Evolutionary conservation across 2,329 filamentous ascomycete species (phyloP).

Genomic region (Monosporascus ibericus): DNA sequence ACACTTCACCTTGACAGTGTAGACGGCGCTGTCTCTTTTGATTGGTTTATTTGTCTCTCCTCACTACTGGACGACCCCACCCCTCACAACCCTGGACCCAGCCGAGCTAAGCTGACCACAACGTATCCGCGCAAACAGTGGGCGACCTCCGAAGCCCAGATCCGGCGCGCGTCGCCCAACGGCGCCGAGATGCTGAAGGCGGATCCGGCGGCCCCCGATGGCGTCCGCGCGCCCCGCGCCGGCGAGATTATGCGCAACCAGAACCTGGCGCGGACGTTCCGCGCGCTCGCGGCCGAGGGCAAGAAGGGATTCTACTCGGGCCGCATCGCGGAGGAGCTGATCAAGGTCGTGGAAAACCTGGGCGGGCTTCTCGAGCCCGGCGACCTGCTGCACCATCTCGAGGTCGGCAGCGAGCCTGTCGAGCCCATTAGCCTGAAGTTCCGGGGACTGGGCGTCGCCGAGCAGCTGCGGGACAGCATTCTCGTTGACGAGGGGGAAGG

Average conservation of each 20-base stretch:
- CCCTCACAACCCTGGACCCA: too few species aligned
- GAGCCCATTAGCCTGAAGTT: constrained; percentile 81
- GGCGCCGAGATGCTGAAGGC: constrained; percentile 80
- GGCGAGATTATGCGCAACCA: constrained; percentile 90
- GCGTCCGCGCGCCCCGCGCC: constrained; percentile 65
- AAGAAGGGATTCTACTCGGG: constrained; percentile 91
- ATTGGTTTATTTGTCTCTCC: too few species aligned
- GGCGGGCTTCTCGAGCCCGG: constrained; percentile 75
- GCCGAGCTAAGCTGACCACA: background rate
- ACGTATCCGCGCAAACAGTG: constrained; percentile 49
- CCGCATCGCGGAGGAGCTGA: constrained; percentile 70
- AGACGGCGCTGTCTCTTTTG: too few species aligned
- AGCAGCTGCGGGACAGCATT: constrained; percentile 16
- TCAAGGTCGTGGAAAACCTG: constrained; percentile 68
- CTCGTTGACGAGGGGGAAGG: constrained; percentile 31
- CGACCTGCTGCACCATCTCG: constrained; percentile 72
- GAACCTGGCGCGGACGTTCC: constrained; percentile 74
- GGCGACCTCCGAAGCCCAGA: constrained; percentile 53
- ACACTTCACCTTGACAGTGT: too few species aligned
- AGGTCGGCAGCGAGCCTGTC: constrained; percentile 65
- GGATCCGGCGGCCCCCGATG: constrained; percentile 60
- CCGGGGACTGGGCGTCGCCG: constrained; percentile 50
- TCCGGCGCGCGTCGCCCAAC: constrained; percentile 76
- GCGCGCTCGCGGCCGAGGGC: constrained; percentile 68
- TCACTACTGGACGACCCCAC: too few species aligned